phyloP scores from a whole-genome alignment of 768 basidiomycete species.

The Podaxis pistillaris region DNA sequence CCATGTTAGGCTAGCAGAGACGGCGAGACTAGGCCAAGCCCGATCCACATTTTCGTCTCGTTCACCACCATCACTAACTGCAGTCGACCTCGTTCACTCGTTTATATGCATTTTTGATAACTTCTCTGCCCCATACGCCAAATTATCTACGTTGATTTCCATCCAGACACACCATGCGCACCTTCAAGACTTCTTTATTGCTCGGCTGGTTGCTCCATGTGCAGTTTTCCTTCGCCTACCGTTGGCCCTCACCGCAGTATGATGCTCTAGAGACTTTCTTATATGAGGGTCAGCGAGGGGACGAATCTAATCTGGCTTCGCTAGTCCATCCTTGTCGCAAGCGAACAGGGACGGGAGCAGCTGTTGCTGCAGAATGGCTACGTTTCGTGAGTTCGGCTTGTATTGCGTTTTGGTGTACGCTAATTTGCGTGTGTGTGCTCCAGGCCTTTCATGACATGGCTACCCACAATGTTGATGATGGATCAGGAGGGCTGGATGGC shows the following conservation, averaged over 20 bases:
- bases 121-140: background rate
- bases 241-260: conserved; percentile 37
- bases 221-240: conserved; percentile 21
- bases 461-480: conserved; percentile 42
- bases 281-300: conserved; percentile 31
- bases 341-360: conserved; percentile 27
- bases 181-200: background rate
- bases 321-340: conserved; percentile 33
- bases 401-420: background rate
- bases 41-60: background rate
- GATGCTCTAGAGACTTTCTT: conserved; percentile 32
- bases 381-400: conserved; percentile 27
- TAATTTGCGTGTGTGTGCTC: background rate
- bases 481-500: conserved; percentile 49
- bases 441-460: conserved; percentile 53
- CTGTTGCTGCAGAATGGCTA: conserved; percentile 34
- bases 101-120: conserved; percentile 13
- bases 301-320: conserved; percentile 31
- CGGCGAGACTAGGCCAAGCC: background rate
- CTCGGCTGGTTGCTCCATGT: background rate
- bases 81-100: conserved; percentile 10
- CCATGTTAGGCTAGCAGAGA: background rate
- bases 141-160: background rate
- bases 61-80: conserved; percentile 4
- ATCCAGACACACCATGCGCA: background rate